phyloP scores from a whole-genome alignment of 129 eudicot species.

The Silybum marianum region DNA sequence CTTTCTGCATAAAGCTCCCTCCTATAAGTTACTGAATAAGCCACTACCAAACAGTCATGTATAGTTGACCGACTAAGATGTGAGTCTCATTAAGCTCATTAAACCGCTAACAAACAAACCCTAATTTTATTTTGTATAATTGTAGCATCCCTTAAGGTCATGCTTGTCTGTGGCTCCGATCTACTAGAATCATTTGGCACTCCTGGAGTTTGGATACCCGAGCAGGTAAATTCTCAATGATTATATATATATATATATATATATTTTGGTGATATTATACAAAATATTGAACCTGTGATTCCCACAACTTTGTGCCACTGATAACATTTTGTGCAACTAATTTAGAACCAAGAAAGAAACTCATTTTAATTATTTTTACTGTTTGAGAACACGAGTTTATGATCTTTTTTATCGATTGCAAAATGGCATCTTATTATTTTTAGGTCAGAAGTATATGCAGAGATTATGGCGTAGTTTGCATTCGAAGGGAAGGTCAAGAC shows the following conservation, averaged over 20 bases:
- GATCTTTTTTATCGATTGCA: slow-evolving; percentile 7
- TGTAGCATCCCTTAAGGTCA: slow-evolving; percentile 62
- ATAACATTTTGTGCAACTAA: not conserved
- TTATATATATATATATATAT: too few relatives aligned
- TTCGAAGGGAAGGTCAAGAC: slow-evolving; percentile 86
- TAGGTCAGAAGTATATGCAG: slow-evolving; percentile 69
- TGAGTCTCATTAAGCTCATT: too few relatives aligned
- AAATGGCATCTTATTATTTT: slow-evolving; percentile 4
- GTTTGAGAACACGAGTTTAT: not conserved
- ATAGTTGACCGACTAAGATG: too few relatives aligned
- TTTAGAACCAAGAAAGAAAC: not conserved
- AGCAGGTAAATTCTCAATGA: slow-evolving; percentile 74
- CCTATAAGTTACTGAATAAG: too few relatives aligned
- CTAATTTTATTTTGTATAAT: slow-evolving; percentile 8
- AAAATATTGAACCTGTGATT: slow-evolving; percentile 1
- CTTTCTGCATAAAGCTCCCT: too few relatives aligned
- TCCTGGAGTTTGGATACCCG: slow-evolving; percentile 91
- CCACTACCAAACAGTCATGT: too few relatives aligned
- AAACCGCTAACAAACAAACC: too few relatives aligned
- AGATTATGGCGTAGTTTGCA: slow-evolving; percentile 91
- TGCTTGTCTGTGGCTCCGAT: slow-evolving; percentile 96
- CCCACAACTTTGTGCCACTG: not conserved
- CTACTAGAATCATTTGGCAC: slow-evolving; percentile 73
- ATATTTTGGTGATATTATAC: not conserved
- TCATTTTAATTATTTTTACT: not conserved